Evolutionary conservation across 805 yeast species (phyloP).

Genomic region (Ogataea neopini): DNA sequence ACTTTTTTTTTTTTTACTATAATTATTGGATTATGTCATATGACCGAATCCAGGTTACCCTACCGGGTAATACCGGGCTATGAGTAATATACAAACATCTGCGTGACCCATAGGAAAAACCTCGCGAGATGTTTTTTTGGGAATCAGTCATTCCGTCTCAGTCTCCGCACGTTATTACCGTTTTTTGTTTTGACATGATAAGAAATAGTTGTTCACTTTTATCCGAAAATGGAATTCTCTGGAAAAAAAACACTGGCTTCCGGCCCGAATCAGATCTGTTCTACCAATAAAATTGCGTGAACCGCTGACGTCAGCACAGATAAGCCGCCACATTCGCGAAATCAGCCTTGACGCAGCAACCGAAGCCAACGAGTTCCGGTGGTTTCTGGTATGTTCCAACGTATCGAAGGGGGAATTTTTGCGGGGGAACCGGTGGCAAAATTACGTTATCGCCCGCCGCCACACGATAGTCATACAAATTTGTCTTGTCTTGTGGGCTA

Average conservation of each 20-base stretch:
- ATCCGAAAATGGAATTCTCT: conserved; percentile 4
- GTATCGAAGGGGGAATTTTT: conserved; percentile 5
- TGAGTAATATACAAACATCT: not conserved
- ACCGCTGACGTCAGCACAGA: conserved; percentile 5
- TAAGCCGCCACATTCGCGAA: conserved; percentile 5
- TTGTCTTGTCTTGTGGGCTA: conserved; percentile 8
- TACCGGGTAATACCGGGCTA: not conserved
- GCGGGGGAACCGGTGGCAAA: conserved; percentile 8
- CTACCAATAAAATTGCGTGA: not conserved
- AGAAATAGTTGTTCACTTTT: not conserved
- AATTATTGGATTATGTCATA: not conserved
- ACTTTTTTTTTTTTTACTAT: not conserved
- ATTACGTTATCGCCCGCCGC: conserved; percentile 6
- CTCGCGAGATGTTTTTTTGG: not conserved
- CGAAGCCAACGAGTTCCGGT: not conserved
- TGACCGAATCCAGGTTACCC: not conserved
- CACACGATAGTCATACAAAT: not conserved
- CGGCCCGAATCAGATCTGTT: not conserved
- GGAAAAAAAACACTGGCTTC: conserved; percentile 4
- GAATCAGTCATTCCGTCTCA: not conserved
- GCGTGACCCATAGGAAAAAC: not conserved
- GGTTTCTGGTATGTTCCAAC: conserved; percentile 4
- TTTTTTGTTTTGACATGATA: conserved; percentile 7
- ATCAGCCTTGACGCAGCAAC: not conserved
- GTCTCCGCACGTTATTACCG: not conserved